These are phyloP conservation scores for Thielaviopsis populi DNA, from an alignment of 2,329 filamentous ascomycete species.

Conservation along the genomic window DNA sequence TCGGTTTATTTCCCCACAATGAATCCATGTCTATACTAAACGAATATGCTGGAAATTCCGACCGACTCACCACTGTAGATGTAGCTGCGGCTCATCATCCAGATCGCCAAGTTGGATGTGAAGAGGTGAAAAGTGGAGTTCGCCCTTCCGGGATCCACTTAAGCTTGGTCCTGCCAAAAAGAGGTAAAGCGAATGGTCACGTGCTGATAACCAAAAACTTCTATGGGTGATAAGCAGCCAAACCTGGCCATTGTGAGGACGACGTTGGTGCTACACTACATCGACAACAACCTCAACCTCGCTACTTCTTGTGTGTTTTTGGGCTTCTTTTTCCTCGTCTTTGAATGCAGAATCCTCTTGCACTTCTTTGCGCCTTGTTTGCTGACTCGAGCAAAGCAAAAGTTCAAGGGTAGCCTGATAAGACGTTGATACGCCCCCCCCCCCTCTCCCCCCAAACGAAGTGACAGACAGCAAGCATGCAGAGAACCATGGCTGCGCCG, in stretches of 20 bases:
- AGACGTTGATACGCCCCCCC: neutral
- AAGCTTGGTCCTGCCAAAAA: neutral
- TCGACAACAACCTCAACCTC: neutral
- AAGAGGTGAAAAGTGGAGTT: neutral
- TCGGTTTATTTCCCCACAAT: neutral
- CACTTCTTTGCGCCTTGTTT: neutral
- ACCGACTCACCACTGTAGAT: neutral
- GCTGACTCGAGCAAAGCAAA: neutral
- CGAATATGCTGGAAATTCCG: neutral
- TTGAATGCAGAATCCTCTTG: neutral
- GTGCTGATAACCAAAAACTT: constrained; percentile 2
- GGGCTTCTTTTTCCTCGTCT: neutral
- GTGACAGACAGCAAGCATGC: neutral
- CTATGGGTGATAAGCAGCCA: neutral
- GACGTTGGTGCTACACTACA: neutral
- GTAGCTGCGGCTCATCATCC: neutral
- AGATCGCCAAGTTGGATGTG: too few relatives aligned
- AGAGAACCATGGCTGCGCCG: neutral
- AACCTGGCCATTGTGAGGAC: neutral
- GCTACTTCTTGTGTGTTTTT: neutral
- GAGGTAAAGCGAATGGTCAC: neutral
- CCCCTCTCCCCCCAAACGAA: too few relatives aligned
- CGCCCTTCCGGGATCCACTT: neutral
- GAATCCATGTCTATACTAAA: neutral
- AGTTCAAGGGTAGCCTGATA: too few relatives aligned